These are phyloP conservation scores for Chaetomium strumarium DNA, from an alignment of 2,329 filamentous ascomycete species.

Conservation along the genomic window DNA sequence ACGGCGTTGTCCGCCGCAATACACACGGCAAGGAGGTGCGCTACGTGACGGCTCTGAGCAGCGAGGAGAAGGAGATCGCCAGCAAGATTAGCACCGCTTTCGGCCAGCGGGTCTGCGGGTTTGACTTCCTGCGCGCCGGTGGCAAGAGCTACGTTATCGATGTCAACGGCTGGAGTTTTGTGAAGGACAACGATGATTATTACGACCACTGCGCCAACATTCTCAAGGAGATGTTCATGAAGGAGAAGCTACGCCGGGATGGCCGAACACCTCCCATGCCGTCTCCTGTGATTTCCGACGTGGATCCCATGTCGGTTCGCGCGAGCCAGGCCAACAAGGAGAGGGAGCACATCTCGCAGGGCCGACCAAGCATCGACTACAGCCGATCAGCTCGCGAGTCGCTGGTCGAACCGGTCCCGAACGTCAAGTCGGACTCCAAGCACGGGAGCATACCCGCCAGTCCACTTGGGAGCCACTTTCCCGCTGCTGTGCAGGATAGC, in stretches of 20 bases:
- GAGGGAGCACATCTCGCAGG: slow-evolving; percentile 24
- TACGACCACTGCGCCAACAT: slow-evolving; percentile 89
- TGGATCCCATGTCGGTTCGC: slow-evolving; percentile 36
- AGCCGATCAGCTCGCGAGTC: slow-evolving; percentile 19
- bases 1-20: slow-evolving; percentile 91
- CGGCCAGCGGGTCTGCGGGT: slow-evolving; percentile 91
- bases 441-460: slow-evolving; percentile 22
- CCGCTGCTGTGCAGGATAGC: slow-evolving; percentile 24
- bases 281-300: slow-evolving; percentile 38
- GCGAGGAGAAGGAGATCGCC: slow-evolving; percentile 79
- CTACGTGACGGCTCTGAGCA: slow-evolving; percentile 80
- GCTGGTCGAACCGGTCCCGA: slow-evolving; percentile 13
- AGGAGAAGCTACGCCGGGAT: slow-evolving; percentile 62
- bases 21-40: slow-evolving; percentile 95
- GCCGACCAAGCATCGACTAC: slow-evolving; percentile 21
- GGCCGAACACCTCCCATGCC: slow-evolving; percentile 53
- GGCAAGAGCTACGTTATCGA: slow-evolving; percentile 97
- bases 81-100: slow-evolving; percentile 86
- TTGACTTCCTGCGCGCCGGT: slow-evolving; percentile 81
- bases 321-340: slow-evolving; percentile 28
- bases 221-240: slow-evolving; percentile 79
- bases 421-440: slow-evolving; percentile 29
- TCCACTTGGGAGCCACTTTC: slow-evolving; percentile 22
- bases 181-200: slow-evolving; percentile 98
- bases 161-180: slow-evolving; percentile 99